Evolutionary conservation across 2,329 filamentous ascomycete species (phyloP).

Genomic region (Fusarium incarnatum): DNA sequence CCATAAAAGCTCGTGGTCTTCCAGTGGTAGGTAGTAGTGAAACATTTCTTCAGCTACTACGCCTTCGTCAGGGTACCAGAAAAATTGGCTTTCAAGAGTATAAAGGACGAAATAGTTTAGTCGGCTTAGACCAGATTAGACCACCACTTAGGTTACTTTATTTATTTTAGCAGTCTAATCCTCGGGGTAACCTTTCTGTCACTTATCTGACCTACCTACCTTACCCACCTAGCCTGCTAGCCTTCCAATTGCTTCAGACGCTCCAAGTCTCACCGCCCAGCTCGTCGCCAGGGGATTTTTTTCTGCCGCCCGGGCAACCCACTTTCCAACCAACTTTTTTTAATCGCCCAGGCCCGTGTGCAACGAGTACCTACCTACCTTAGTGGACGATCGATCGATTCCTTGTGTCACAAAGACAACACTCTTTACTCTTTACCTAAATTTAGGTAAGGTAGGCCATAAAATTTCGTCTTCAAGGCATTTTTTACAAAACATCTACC

Average conservation of each 20-base stretch:
- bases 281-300: conserved; percentile 36
- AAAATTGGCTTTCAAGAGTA: background rate
- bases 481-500: background rate
- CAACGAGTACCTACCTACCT: conserved; percentile 18
- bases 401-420: conserved; percentile 33
- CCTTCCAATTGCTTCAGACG: too few species aligned
- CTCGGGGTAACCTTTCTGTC: background rate
- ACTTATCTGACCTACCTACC: background rate
- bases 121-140: background rate
- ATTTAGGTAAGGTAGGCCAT: background rate
- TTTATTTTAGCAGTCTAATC: background rate
- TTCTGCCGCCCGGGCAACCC: conserved; percentile 45
- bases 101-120: background rate
- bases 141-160: background rate
- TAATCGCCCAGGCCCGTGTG: conserved; percentile 35
- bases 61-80: background rate
- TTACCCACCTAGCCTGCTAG: too few species aligned
- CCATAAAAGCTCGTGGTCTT: background rate
- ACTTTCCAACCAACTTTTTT: conserved; percentile 46
- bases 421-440: conserved; percentile 3
- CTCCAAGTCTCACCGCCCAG: conserved; percentile 34
- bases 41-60: background rate
- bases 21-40: background rate
- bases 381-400: conserved; percentile 40
- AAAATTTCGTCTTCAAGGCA: background rate